Conservation (phyloP, 805 yeast species). For the Monosporozyma solicola region DNA sequence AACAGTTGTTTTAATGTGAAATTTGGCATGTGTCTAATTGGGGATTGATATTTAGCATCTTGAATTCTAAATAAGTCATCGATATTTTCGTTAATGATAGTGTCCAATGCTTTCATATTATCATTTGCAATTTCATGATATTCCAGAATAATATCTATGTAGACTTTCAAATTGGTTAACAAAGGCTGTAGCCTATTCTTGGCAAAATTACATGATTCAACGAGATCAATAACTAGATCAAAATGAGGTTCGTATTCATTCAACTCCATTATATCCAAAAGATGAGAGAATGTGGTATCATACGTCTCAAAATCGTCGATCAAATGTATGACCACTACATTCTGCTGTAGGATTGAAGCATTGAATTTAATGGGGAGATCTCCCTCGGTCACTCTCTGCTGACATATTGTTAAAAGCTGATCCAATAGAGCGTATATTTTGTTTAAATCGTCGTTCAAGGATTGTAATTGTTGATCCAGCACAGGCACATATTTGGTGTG, state of each 20-base stretch:
- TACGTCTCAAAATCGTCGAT: conserved; percentile 26
- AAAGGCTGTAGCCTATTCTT: conserved; percentile 20
- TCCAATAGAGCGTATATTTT: not conserved
- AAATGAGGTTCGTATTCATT: not conserved
- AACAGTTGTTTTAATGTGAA: conserved; percentile 31
- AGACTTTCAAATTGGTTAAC: conserved; percentile 24
- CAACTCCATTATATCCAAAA: conserved; percentile 31
- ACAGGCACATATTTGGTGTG: not conserved
- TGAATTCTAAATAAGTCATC: conserved; percentile 32
- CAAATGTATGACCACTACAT: conserved; percentile 9
- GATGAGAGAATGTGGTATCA: conserved; percentile 30
- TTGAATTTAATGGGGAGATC: not conserved
- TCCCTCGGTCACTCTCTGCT: not conserved
- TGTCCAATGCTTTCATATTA: conserved; percentile 36
- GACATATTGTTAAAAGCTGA: not conserved
- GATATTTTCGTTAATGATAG: conserved; percentile 32
- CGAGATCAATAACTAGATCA: conserved; percentile 20
- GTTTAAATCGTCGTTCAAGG: not conserved
- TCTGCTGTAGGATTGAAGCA: not conserved
- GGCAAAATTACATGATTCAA: conserved; percentile 26
- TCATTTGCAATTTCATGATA: conserved; percentile 35
- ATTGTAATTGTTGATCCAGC: not conserved
- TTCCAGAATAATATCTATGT: conserved; percentile 35
- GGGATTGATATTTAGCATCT: conserved; percentile 33
- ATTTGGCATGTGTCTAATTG: conserved; percentile 33